A percentile compares a stretch with the other conserved stretches of the same genome.
phyloP scores from a whole-genome alignment of 2,329 filamentous ascomycete species.

The Colletotrichum acutatum region DNA sequence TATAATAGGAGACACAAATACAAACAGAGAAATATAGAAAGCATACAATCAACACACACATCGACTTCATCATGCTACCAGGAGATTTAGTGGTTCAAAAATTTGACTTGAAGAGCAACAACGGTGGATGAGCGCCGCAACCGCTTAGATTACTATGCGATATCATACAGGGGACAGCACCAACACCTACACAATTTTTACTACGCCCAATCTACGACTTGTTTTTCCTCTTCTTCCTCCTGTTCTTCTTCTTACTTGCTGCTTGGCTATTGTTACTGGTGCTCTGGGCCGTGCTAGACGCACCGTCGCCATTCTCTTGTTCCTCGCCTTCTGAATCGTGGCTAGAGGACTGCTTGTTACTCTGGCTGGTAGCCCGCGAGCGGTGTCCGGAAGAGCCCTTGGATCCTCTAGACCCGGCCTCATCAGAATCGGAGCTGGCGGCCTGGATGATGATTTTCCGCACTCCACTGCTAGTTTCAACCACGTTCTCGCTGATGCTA shows the following conservation, averaged over 20 bases:
- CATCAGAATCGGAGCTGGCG: constrained; percentile 35
- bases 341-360: constrained; percentile 2
- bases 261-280: constrained; percentile 23
- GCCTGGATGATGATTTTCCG: constrained; percentile 37
- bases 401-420: constrained; percentile 31
- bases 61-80: background rate
- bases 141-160: constrained; percentile 20
- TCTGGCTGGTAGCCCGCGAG: constrained; percentile 24
- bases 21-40: too few species aligned
- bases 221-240: constrained; percentile 51
- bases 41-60: background rate
- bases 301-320: constrained; percentile 24
- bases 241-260: constrained; percentile 49
- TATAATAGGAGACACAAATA: background rate
- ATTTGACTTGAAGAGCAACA: background rate
- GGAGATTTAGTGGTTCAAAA: too few species aligned
- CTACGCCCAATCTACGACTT: constrained; percentile 40
- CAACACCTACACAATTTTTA: background rate
- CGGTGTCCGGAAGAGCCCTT: constrained; percentile 32
- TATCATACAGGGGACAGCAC: constrained; percentile 24
- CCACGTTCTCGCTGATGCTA: constrained; percentile 38
- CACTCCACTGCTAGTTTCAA: constrained; percentile 36
- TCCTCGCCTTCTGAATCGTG: constrained; percentile 23
- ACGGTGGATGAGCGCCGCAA: background rate
- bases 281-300: constrained; percentile 26